Evolutionary conservation across 352 stramenopile species (phyloP), one percentile per base, ranked within the genome.

Genomic region (Phytophthora idaei): DNA sequence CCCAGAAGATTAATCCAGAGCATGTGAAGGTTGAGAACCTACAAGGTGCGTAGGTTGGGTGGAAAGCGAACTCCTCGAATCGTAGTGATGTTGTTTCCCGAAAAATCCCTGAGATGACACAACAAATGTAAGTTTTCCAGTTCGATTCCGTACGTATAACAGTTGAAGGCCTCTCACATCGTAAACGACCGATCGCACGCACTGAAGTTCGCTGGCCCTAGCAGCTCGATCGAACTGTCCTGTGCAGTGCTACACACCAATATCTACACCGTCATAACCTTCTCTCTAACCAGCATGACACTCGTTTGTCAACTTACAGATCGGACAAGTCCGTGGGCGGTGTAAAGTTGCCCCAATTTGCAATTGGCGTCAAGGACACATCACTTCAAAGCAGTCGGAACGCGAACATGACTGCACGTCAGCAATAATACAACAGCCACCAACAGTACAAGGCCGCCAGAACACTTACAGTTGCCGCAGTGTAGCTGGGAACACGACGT

Each of bases 61-160:
- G 69, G 68, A 11, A 77, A 77, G 1, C 42, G 64, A 5, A 80
- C 65, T 34, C 61, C 69, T 65, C 64, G 59, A 61, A 79, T 74
- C 3, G 47, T 69, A 21, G 21, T 49, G 31, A 78, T 67, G 3
- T 11, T 58, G 45, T 78, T 78, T 48, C 62, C 57, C 9, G 71
- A 56, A 45, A 78, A 69, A 31, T 78, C 71, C 48, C 71, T 78
- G 12, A 53, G 4, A 29, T 3, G 5, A 28, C 42, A 48, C n/a
- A 17, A 55, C 31, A 11, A n/a, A 41, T 15, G 32, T 44, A 15
- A 55, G 17, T 3, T 55, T 21, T 27, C 7, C 31, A 42, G 17
- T 50, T 28, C 25, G 25, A 28, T 8, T 54, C 2, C 11, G 53
- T 8, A 28, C 1, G 36, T 4, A 21, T n/a, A 5, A 42, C 17